A percentile compares a stretch with the other conserved stretches of the same genome.
Evolutionary conservation across 345 rosid genomes (phyloP).

Genomic region (Populus nigra): DNA sequence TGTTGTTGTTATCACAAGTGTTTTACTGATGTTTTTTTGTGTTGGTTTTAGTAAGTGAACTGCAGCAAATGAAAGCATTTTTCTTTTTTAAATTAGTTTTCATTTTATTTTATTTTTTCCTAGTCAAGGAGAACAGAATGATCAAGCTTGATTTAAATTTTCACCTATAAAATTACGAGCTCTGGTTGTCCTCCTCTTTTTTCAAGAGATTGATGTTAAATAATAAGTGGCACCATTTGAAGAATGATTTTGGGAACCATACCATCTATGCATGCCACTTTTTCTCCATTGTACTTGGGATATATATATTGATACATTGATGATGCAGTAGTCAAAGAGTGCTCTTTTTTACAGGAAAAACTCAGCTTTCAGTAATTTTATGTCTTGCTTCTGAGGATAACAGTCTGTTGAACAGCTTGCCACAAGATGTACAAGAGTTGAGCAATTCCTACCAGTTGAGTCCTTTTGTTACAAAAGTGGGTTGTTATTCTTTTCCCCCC

Average conservation of each 20-base stretch:
- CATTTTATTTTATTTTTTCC: too few relatives aligned
- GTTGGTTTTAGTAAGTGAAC: too few relatives aligned
- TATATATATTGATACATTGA: slow-evolving; percentile 13
- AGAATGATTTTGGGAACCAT: too few relatives aligned
- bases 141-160: too few relatives aligned
- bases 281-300: background rate
- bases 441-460: slow-evolving; percentile 64
- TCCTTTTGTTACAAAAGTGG: slow-evolving; percentile 71
- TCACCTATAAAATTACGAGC: too few relatives aligned
- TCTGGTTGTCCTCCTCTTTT: too few relatives aligned
- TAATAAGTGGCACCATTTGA: too few relatives aligned
- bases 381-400: slow-evolving; percentile 53
- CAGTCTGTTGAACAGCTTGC: slow-evolving; percentile 30
- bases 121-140: too few relatives aligned
- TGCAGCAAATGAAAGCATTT: too few relatives aligned
- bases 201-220: too few relatives aligned
- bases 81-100: too few relatives aligned
- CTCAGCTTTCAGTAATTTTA: slow-evolving; percentile 56
- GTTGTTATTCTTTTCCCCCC: slow-evolving; percentile 25
- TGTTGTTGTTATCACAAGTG: background rate
- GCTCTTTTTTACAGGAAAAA: slow-evolving; percentile 48
- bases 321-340: too few relatives aligned
- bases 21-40: background rate
- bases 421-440: slow-evolving; percentile 51
- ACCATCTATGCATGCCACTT: background rate